Base-by-base conservation (phyloP, 179 eudicot species). In the Beta lomatogona region DNA sequence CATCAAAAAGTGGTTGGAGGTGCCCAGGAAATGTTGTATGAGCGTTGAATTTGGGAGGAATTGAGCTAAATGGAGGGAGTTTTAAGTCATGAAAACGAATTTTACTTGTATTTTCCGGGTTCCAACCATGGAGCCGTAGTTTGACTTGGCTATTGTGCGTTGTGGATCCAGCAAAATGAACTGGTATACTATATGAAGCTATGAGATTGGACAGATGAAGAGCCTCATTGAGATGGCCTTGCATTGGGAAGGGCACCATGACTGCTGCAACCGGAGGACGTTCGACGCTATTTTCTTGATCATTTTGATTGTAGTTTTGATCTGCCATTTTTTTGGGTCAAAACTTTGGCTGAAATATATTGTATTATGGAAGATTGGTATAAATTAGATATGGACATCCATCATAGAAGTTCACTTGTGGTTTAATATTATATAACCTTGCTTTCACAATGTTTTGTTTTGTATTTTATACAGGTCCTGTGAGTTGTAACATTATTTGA, bases 211-310 rank as follows among this genome's bases (percentile, higher is more conserved):
- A 82, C 78, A 92, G 92, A 66, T 89, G 97, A 75, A 92, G 93
- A 73, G 89, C 85, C 65, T 89, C 91, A 85, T 92, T 91, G 45
- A 92, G 89, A 77, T 92, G 97, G 82, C 94, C 91, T 69, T 92
- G 93, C 41, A 85, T 84, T 21, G 92, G 93, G 25, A 91, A 80
- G 1, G 94, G 94, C 1, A 91, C 92, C 80, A 86, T 72, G 9
- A 89, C 84, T 5, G 85, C 88, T 13, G 71, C 88, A 70, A 92
- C 89, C 61, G 77, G 55, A 21, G 44, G 28, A 41, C 60, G 48
- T 50, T 72, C 36, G 3, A 50, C 52, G 77, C 31, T n/a, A 21
- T 77, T 82, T 76, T 50, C 64, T 46, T 73, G 25, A 13, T 57
- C 55, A 48, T 22, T 31, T 60, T 50, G 80, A 44, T 19, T 65